Base-by-base conservation (phyloP, 495 filamentous ascomycete genomes). In the Hypoxylon rickii region DNA sequence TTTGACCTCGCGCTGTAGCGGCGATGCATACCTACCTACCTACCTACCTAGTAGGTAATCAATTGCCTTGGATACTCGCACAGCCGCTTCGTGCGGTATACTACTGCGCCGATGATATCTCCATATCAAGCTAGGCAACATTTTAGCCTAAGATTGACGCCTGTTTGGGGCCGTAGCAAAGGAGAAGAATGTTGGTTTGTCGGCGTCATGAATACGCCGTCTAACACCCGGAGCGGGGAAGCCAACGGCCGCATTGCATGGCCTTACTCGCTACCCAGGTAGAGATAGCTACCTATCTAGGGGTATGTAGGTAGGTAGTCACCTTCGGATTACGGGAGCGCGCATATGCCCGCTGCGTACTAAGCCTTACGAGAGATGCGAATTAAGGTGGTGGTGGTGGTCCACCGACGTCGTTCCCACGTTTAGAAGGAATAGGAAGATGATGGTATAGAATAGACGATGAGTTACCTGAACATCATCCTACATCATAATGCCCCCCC, bases 261-360 rank as follows among this genome's bases (percentile, higher is more conserved):
- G n/a, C n/a, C n/a, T n/a, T n/a, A n/a, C n/a, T n/a, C n/a, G n/a
- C n/a, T n/a, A n/a, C n/a, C n/a, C n/a, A n/a, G n/a, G n/a, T n/a
- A n/a, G n/a, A n/a, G n/a, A n/a, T n/a, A n/a, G n/a, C n/a, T n/a
- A n/a, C n/a, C n/a, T n/a, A n/a, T n/a, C n/a, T n/a, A n/a, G n/a
- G n/a, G n/a, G n/a, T n/a, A n/a, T n/a, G n/a, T n/a, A n/a, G n/a
- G 29, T 24, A 26, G 50, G 44, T 15, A 50, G 33, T 17, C 36
- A 18, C 4, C 3, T 3, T n/a, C 13, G 3, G 38, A 34, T 20
- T 37, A 29, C 44, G 58, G 58, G 40, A 12, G 42, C 26, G 40
- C 51, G 46, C 51, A 51, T 62, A 62, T 52, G 58, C 32, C 53
- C 58, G 52, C 58, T 62, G 58, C 58, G 43, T 56, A 45, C 58